Base-by-base conservation (phyloP, 768 basidiomycete genomes). In the Pisolithus orientalis region DNA sequence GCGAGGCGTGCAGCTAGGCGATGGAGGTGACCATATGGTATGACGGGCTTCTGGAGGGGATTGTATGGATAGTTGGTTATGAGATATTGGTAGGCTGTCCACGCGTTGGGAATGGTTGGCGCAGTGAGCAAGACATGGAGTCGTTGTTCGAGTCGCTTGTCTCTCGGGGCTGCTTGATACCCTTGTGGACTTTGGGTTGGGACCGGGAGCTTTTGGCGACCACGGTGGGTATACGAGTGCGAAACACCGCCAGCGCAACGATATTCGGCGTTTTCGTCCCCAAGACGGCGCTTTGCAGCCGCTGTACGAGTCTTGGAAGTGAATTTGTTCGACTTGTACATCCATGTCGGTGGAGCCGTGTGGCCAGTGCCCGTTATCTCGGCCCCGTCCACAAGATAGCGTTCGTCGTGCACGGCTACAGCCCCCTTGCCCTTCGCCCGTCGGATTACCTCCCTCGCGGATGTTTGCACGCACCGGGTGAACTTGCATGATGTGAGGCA, bases 1-100 rank as follows among this genome's bases (percentile, higher is more conserved):
- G 80, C 72, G n/a, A 92, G 71, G 39, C 84, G 75, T 29, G 82
- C 80, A 16, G 72, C 72, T 45, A 92, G 69, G 28, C 77, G 77
- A 58, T 87, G 84, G 37, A 90, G 79, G 52, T 80, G 75, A 49
- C 62, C 54, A 53, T 54, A 62, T 32, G 68, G 73, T 54, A 71
- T 70, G 31, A 39, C 50, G 6, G 39, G 55, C 21, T 21, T 48
- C 31, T 27, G 44, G 5, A 46, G 28, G 42, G 42, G 37, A 13
- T 48, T 53, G 40, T 51, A 29, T 0, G 55, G 40, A 21, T 53
- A 47, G 50, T 49, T 27, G 59, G 57, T 54, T 60, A 70, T 55
- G 13, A 77, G 54, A 17, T 66, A 54, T 43, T 65, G 57, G 61
- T 79, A 80, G 10, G 76, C 76, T 16, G 62, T 53, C 78, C 79